Base-by-base conservation (phyloP, 495 filamentous ascomycete genomes). In the Neurospora sp. region DNA sequence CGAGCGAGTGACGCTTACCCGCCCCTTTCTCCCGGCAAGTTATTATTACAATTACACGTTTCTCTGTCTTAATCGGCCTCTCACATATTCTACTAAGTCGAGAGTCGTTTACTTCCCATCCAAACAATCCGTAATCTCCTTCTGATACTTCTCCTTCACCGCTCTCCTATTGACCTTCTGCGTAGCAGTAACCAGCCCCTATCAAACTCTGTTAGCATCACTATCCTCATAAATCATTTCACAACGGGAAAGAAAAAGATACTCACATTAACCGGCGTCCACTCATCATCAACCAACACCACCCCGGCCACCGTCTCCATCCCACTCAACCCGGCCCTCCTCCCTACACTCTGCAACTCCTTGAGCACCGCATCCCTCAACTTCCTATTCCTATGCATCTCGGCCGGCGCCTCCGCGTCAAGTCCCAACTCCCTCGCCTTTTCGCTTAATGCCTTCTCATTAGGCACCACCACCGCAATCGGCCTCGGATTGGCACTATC, bases 251-350 rank as follows among this genome's bases (percentile, higher is more conserved):
- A 42, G 4, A 5, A 68, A 71, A 42, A 14, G 9, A 69, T 14
- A 81, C 87, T 87, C 79, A 90, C 89, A 79, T 86, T 90, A 18
- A 83, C 81, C 37, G 89, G 89, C 71, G 88, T 90, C 89, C 89
- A 91, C 79, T 91, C 89, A 75, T 90, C 89, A 68, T 90, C 88
- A 1, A 84, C 84, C 39, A 91, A 35, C 71, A 90, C 88, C 31
- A 90, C 87, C 27, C 88, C 88, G 5, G 82, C 81, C 37, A 91
- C 83, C 44, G 88, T 86, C 84, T 91, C 89, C 68, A 90, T 85
- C 3, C 79, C 77, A 10, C 79, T 81, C 35, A 91, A 76, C 16
- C 87, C 87, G 8, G 83, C 86, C 77, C 83, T 84, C 79, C 80
- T 84, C 44, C 83, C 89, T 0, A 81, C 82, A 5, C 40, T 74